These are phyloP conservation scores for Hypoxylon sp. DNA, from an alignment of 2,329 filamentous ascomycete species.

Conservation along the genomic window DNA sequence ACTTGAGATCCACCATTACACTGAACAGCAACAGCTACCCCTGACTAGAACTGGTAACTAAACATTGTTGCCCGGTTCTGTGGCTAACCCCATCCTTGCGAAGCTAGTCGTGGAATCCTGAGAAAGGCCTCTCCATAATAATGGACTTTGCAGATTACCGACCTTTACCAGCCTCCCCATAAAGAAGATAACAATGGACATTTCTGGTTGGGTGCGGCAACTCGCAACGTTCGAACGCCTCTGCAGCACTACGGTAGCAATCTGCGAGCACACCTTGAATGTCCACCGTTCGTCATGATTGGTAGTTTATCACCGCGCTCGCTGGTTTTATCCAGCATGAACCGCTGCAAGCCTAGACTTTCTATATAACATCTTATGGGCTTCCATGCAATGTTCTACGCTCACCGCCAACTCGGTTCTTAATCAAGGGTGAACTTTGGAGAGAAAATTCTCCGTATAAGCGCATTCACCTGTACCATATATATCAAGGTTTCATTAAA, in stretches of 20 bases:
- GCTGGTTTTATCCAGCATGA: constrained; percentile 31
- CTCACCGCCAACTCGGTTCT: constrained; percentile 19
- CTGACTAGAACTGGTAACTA: constrained; percentile 24
- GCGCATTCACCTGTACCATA: constrained; percentile 6
- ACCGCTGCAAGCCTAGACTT: constrained; percentile 29
- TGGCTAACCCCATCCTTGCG: constrained; percentile 21
- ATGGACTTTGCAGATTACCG: constrained; percentile 5
- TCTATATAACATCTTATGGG: constrained; percentile 6
- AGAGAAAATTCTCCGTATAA: constrained; percentile 15
- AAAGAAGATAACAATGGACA: constrained; percentile 32
- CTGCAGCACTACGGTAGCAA: constrained; percentile 20
- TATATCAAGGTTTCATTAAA: constrained; percentile 24
- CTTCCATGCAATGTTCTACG: constrained; percentile 23
- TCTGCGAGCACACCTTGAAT: constrained; percentile 8
- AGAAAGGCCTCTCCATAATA: constrained; percentile 34
- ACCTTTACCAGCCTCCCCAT: constrained; percentile 33
- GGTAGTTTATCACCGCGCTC: constrained; percentile 32
- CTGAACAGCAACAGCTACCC: constrained; percentile 17
- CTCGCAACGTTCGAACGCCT: constrained; percentile 15
- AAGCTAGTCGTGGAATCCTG: constrained; percentile 25
- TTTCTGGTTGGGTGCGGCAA: constrained; percentile 34
- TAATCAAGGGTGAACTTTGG: constrained; percentile 2
- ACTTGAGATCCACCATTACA: constrained; percentile 7
- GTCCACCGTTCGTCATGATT: constrained; percentile 22
- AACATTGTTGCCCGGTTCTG: constrained; percentile 21